phyloP scores from a whole-genome alignment of 1,284 basidiomycete species.

The Lentinula novae-zelandiae region DNA sequence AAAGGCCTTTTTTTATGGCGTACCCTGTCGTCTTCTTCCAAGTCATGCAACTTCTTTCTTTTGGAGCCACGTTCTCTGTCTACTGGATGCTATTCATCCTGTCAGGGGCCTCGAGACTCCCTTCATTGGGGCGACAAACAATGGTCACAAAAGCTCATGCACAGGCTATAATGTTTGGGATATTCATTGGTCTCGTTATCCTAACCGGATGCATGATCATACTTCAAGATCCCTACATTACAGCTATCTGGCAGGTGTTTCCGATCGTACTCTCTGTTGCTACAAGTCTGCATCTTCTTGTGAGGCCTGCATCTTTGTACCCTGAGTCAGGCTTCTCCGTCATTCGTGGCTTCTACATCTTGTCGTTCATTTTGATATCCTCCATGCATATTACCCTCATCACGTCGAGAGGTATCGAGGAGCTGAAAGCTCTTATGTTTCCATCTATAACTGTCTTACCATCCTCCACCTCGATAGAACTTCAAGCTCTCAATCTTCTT shows the following conservation, averaged over 20 bases:
- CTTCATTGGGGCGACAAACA: constrained; percentile 13
- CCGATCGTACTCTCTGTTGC: constrained; percentile 34
- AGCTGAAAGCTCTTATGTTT: constrained; percentile 11
- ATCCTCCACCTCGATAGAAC: constrained; percentile 1
- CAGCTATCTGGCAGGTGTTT: constrained; percentile 42
- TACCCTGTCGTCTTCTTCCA: constrained; percentile 30
- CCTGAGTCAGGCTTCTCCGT: constrained; percentile 8
- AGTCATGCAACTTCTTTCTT: constrained; percentile 29
- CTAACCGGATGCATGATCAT: constrained; percentile 34
- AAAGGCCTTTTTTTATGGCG: constrained; percentile 25
- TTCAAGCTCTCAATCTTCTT: constrained; percentile 10
- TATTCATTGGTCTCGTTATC: constrained; percentile 32
- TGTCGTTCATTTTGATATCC: constrained; percentile 5
- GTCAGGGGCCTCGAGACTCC: constrained; percentile 23
- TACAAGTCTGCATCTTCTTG: constrained; percentile 22
- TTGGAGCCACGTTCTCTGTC: constrained; percentile 35
- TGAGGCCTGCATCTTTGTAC: constrained; percentile 14
- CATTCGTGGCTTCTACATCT: constrained; percentile 9
- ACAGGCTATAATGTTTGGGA: constrained; percentile 38
- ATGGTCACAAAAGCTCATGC: constrained; percentile 34
- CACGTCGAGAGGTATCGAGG: background rate
- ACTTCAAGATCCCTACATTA: constrained; percentile 29
- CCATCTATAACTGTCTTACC: constrained; percentile 8
- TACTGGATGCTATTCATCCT: constrained; percentile 40
- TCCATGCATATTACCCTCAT: constrained; percentile 6